Percentiles rank a stretch among this genome's conserved stretches.
Conservation (phyloP, 768 basidiomycete genomes). For the Daedaleopsis sinensis region DNA sequence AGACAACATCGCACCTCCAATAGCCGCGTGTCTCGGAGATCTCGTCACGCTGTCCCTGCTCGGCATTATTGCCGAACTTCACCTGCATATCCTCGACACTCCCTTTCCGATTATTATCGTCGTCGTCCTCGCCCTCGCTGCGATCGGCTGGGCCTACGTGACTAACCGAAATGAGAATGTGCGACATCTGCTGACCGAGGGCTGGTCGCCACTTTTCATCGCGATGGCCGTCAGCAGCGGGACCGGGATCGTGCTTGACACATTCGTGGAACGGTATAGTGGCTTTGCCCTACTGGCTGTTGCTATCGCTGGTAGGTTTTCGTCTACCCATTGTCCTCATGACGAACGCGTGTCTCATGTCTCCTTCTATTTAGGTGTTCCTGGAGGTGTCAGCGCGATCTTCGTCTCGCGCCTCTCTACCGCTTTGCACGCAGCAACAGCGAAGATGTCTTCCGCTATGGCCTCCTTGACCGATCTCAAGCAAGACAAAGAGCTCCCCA, state of each 20-base stretch:
- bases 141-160: constrained; percentile 50
- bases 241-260: constrained; percentile 90
- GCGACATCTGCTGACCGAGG: constrained; percentile 72
- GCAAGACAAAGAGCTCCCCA: constrained; percentile 28
- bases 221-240: constrained; percentile 88
- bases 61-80: constrained; percentile 69
- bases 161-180: constrained; percentile 72
- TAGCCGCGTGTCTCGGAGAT: constrained; percentile 93
- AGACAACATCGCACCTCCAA: constrained; percentile 96
- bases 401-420: constrained; percentile 92
- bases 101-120: constrained; percentile 61
- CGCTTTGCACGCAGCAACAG: constrained; percentile 69
- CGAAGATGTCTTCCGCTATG: constrained; percentile 23
- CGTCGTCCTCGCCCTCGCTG: constrained; percentile 51
- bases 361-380: constrained; percentile 55
- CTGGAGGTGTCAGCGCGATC: constrained; percentile 89
- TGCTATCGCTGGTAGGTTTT: constrained; percentile 72
- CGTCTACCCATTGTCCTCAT: neutral
- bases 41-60: constrained; percentile 87
- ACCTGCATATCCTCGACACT: constrained; percentile 68
- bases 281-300: constrained; percentile 89
- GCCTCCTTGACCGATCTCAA: constrained; percentile 14
- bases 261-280: constrained; percentile 83
- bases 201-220: constrained; percentile 90
- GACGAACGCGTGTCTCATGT: neutral